These are phyloP conservation scores for Elsinoe necatrix DNA, from an alignment of 2,329 filamentous ascomycete species.

Conservation along the genomic window DNA sequence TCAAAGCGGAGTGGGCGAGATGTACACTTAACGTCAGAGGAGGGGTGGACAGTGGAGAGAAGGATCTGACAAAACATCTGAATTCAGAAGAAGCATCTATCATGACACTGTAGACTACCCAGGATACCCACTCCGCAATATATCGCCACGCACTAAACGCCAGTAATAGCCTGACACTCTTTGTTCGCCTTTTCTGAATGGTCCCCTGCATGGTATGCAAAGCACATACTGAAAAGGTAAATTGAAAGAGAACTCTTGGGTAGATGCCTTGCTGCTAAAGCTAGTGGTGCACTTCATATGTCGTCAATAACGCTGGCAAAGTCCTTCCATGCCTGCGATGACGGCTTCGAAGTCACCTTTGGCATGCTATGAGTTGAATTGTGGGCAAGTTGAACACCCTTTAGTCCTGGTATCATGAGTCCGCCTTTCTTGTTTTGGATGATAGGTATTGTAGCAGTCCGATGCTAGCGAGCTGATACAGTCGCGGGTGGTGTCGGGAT, in stretches of 20 bases:
- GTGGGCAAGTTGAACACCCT: background rate
- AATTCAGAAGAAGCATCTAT: slow-evolving; percentile 1
- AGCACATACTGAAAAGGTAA: background rate
- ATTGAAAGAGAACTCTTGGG: background rate
- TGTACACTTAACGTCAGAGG: background rate
- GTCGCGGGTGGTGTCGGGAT: background rate
- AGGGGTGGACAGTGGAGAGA: too few relatives aligned
- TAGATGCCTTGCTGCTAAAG: background rate
- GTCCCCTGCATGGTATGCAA: background rate
- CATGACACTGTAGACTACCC: background rate
- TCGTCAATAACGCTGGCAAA: background rate
- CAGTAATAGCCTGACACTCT: background rate
- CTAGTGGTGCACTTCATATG: background rate
- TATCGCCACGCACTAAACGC: background rate
- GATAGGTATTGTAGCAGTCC: slow-evolving; percentile 1
- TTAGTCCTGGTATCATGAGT: background rate
- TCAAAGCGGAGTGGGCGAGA: too few relatives aligned
- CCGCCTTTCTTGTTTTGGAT: background rate
- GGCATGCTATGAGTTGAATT: background rate
- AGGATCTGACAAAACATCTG: background rate
- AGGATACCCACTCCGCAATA: slow-evolving; percentile 3
- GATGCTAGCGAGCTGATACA: slow-evolving; percentile 7
- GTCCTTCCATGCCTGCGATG: background rate
- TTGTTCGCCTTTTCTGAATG: background rate
- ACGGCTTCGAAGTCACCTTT: background rate